phyloP scores from a whole-genome alignment of 371 early-diverging fungal genomes.

The Zychaea mexicana region DNA sequence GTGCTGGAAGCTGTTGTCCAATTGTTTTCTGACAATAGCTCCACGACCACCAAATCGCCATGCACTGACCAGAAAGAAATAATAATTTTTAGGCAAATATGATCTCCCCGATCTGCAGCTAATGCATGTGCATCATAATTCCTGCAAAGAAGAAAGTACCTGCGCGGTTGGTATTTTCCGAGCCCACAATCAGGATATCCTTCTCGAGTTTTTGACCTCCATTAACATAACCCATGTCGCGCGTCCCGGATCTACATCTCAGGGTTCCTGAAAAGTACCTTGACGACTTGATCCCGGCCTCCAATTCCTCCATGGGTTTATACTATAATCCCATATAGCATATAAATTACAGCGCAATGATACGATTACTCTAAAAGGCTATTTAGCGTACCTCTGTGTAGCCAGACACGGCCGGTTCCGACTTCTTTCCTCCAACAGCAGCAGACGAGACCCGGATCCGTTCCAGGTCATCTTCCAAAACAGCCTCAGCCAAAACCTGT shows the following conservation, averaged over 20 bases:
- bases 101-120: conserved; percentile 4
- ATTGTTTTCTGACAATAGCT: conserved; percentile 65
- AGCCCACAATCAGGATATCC: conserved; percentile 67
- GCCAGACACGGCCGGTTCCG: conserved; percentile 35
- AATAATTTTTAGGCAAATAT: neutral
- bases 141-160: too few species aligned
- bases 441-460: conserved; percentile 31
- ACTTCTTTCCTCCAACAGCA: conserved; percentile 26
- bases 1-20: conserved; percentile 59
- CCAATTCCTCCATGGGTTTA: conserved; percentile 58
- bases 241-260: conserved; percentile 47
- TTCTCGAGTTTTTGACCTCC: conserved; percentile 46
- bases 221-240: conserved; percentile 63
- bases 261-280: conserved; percentile 59
- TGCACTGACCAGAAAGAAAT: conserved; percentile 46
- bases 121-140: too few species aligned
- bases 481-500: conserved; percentile 52
- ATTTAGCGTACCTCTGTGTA: conserved; percentile 49
- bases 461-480: conserved; percentile 54
- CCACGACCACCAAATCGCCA: conserved; percentile 85
- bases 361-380: neutral
- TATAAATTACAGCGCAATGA: too few species aligned
- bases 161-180: conserved; percentile 78
- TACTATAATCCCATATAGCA: too few species aligned
- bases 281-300: conserved; percentile 61